Conservation (phyloP, 2,329 filamentous ascomycete genomes). For the Fusarium sp. region DNA sequence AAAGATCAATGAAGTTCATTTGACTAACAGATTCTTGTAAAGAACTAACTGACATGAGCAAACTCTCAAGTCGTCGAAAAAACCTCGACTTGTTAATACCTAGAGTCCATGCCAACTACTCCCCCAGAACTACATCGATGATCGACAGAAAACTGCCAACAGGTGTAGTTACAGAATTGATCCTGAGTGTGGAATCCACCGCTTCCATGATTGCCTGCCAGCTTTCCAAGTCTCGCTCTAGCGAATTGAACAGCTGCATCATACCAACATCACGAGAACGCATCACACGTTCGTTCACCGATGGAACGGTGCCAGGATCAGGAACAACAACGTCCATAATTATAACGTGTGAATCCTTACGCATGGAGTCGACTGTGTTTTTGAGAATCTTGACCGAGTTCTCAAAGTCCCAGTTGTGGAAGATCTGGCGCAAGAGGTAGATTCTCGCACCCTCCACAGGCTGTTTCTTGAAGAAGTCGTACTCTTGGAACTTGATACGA, state of each 20-base stretch:
- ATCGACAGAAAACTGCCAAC: slow-evolving; percentile 6
- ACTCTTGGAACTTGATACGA: slow-evolving; percentile 5
- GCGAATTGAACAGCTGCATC: slow-evolving; percentile 8
- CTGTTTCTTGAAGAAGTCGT: slow-evolving; percentile 14
- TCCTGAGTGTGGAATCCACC: slow-evolving; percentile 6
- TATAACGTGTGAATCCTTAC: not conserved
- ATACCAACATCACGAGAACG: slow-evolving; percentile 9
- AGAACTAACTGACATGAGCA: too few species aligned
- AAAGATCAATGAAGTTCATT: too few species aligned
- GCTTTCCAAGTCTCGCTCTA: not conserved
- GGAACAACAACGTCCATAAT: slow-evolving; percentile 6
- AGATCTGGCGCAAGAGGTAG: slow-evolving; percentile 7
- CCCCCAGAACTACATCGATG: slow-evolving; percentile 7
- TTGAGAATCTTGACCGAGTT: slow-evolving; percentile 8
- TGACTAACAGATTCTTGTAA: too few species aligned
- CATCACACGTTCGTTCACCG: not conserved
- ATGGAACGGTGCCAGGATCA: not conserved
- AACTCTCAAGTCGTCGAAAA: too few species aligned
- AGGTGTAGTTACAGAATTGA: slow-evolving; percentile 9
- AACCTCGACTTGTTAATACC: too few species aligned
- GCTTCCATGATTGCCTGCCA: not conserved
- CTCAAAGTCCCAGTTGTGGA: slow-evolving; percentile 16
- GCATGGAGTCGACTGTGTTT: slow-evolving; percentile 4
- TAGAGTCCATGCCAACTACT: not conserved
- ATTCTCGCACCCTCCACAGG: not conserved